Base-by-base conservation (phyloP, 1,284 basidiomycete species). In the Ceratobasidium sp. region DNA sequence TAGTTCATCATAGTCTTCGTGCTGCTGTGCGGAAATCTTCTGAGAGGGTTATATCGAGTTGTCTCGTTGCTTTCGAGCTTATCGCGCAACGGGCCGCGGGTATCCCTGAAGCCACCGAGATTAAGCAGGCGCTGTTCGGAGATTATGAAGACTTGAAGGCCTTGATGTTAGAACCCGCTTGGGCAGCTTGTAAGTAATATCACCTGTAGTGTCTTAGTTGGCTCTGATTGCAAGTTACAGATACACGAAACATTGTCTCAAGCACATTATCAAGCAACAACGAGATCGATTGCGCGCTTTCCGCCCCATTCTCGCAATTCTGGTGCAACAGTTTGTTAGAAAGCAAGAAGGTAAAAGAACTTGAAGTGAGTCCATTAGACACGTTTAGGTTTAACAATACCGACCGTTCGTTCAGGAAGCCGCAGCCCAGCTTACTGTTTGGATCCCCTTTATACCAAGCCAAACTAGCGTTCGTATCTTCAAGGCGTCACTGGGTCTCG, bases 371-470 rank as follows among this genome's bases (percentile, higher is more conserved):
- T 53, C 1, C 3, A 5, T 28, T 26, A 7, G 44, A 39, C 7
- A 44, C 33, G 42, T n/a, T 33, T 49, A 15, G 23, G 44, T 2
- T 15, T 51, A 23, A 58, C 7, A 12, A 13, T 18, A 20, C 71
- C 63, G 9, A 73, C 39, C 1, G 13, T 3, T 40, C 12, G 20
- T 51, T 9, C 33, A 73, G 71, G 23, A 49, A 10, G 28, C 28
- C n/a, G 71, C 58, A 5, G 15, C 46, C 23, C 42, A 44, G 10
- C 39, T 73, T 28, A 23, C 58, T 9, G 40, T 73, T 28, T 73
- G 71, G 71, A 63, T 73, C 26, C 71, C 71, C 20, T 73, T 73
- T 13, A 63, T 44, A n/a, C 56, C 44, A 49, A 42, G 40, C 33
- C 46, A 20, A 13, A 63, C 44, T 23, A 63, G 71, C 33, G 60